A percentile compares a stretch with the other conserved stretches of the same genome.
Conservation (phyloP, 2,329 filamentous ascomycete species). For the Fusarium aywerte region DNA sequence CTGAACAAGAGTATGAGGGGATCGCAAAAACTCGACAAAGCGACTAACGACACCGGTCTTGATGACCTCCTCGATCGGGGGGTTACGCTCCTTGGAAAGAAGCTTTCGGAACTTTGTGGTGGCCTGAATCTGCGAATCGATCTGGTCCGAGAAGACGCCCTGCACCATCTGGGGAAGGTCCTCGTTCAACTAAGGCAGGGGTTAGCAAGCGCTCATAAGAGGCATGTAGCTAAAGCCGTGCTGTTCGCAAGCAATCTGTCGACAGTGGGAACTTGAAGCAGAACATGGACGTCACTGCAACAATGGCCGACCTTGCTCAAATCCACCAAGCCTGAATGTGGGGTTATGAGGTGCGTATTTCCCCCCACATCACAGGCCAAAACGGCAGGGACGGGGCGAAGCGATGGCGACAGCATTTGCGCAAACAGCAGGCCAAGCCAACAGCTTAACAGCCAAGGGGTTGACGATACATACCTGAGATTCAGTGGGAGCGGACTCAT, state of each 20-base stretch:
- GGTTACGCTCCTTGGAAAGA: constrained; percentile 97
- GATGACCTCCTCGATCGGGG: constrained; percentile 98
- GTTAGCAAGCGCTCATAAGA: constrained; percentile 34
- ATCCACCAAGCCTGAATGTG: constrained; percentile 46
- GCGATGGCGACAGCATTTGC: constrained; percentile 23
- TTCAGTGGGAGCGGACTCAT: constrained; percentile 94
- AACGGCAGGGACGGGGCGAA: constrained; percentile 37
- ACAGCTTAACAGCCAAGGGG: constrained; percentile 11
- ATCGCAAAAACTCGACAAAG: constrained; percentile 98
- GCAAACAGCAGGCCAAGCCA: background rate
- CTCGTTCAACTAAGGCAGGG: constrained; percentile 79
- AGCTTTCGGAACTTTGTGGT: constrained; percentile 99
- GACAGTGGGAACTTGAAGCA: constrained; percentile 13
- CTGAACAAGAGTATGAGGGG: constrained; percentile 96
- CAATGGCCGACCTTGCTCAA: constrained; percentile 23
- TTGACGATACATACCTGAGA: constrained; percentile 76
- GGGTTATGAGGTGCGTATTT: constrained; percentile 48
- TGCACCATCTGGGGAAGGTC: constrained; percentile 98
- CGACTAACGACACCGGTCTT: constrained; percentile 97
- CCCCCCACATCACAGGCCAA: constrained; percentile 49
- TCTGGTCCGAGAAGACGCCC: constrained; percentile 98
- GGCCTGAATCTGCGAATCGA: constrained; percentile 95
- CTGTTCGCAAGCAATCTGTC: constrained; percentile 1
- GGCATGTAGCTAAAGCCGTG: background rate
- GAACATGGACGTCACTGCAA: constrained; percentile 18